Evolutionary conservation across 2,329 filamentous ascomycete genomes (phyloP).

Genomic region (Pseudogymnoascus sp.): DNA sequence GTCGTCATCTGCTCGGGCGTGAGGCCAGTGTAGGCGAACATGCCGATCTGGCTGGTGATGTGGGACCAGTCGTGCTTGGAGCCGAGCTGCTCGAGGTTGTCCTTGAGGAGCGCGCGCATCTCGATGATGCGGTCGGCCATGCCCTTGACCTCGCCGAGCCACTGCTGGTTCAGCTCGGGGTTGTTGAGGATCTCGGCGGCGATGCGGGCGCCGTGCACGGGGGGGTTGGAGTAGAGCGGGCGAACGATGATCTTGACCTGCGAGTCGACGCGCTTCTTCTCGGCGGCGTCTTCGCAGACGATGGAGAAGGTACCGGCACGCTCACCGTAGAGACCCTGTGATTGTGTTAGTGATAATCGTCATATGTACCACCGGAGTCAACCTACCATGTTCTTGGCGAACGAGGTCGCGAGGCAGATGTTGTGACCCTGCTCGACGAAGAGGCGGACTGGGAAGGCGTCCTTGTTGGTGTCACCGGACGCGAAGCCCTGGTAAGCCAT

Average conservation of each 20-base stretch:
- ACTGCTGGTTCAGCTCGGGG: slow-evolving; percentile 77
- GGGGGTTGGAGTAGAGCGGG: slow-evolving; percentile 96
- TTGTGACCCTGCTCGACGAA: slow-evolving; percentile 91
- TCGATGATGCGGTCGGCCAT: slow-evolving; percentile 99
- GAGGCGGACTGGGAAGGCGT: slow-evolving; percentile 88
- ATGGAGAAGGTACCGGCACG: slow-evolving; percentile 95
- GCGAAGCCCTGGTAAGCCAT: slow-evolving; percentile 99
- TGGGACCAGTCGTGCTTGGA: slow-evolving; percentile 98
- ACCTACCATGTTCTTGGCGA: slow-evolving; percentile 96
- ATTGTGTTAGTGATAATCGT: slow-evolving; percentile 6
- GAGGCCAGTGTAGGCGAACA: slow-evolving; percentile 98
- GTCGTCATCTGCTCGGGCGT: slow-evolving; percentile 84
- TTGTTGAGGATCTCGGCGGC: slow-evolving; percentile 88
- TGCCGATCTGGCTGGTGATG: slow-evolving; percentile 98
- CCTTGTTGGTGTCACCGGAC: slow-evolving; percentile 81
- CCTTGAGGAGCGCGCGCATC: slow-evolving; percentile 91
- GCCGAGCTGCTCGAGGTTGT: slow-evolving; percentile 89
- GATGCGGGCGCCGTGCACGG: slow-evolving; percentile 90
- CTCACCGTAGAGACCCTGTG: slow-evolving; percentile 89
- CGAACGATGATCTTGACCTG: slow-evolving; percentile 98
- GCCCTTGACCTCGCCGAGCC: slow-evolving; percentile 92
- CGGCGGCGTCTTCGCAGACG: slow-evolving; percentile 73
- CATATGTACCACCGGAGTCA: background rate
- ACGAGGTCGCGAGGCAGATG: slow-evolving; percentile 82
- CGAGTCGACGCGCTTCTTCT: slow-evolving; percentile 93